phyloP scores from a whole-genome alignment of 495 filamentous ascomycete genomes.

The Aspergillus ostianus region DNA sequence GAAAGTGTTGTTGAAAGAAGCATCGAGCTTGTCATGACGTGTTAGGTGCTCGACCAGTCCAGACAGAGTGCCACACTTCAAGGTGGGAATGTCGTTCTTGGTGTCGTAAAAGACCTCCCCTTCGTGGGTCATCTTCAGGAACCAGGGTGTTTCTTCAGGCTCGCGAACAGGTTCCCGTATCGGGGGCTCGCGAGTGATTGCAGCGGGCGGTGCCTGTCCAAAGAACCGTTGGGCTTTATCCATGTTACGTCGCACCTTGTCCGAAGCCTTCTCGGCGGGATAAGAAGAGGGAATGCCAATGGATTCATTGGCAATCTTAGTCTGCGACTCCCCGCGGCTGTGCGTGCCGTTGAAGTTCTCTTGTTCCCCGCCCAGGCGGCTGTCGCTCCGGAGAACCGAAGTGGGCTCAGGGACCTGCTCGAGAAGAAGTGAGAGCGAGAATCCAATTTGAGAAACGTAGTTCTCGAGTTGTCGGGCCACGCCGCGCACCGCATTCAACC shows the following conservation, averaged over 20 bases:
- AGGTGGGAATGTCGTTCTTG: constrained; percentile 65
- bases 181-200: constrained; percentile 42
- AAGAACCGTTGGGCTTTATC: constrained; percentile 88
- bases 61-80: constrained; percentile 85
- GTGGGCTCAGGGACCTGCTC: constrained; percentile 64
- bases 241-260: constrained; percentile 64
- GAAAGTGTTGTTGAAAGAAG: constrained; percentile 97
- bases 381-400: constrained; percentile 31
- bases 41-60: constrained; percentile 96
- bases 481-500: constrained; percentile 71
- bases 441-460: constrained; percentile 81
- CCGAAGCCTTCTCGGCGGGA: constrained; percentile 52
- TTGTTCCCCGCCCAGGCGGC: constrained; percentile 34
- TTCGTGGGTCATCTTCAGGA: constrained; percentile 84
- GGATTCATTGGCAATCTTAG: constrained; percentile 31
- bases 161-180: constrained; percentile 47
- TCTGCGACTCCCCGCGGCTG: constrained; percentile 35
- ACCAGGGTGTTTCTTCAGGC: constrained; percentile 77
- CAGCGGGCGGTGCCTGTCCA: constrained; percentile 70
- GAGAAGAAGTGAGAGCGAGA: constrained; percentile 80
- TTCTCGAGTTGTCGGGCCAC: constrained; percentile 79
- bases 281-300: constrained; percentile 68
- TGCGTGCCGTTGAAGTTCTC: constrained; percentile 28
- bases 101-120: constrained; percentile 85
- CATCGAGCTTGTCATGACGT: constrained; percentile 90